These are phyloP conservation scores for Funneliformis geosporum DNA, from an alignment of 192 early-diverging fungal genomes.

Conservation along the genomic window DNA sequence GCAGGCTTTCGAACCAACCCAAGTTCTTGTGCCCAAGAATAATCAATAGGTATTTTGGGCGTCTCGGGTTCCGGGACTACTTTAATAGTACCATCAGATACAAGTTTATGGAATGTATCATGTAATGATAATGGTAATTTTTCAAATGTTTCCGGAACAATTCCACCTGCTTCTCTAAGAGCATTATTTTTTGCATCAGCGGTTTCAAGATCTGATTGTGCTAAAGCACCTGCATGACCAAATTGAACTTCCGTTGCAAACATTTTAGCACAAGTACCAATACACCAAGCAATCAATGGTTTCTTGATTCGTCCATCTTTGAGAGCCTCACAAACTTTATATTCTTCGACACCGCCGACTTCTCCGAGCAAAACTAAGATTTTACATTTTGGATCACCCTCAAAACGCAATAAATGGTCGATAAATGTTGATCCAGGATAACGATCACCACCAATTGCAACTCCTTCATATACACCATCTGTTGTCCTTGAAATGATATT, in stretches of 20 bases:
- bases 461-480: slow-evolving; percentile 98
- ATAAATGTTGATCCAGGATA: slow-evolving; percentile 99
- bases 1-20: slow-evolving; percentile 98
- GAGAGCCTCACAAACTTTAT: slow-evolving; percentile 90
- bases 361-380: slow-evolving; percentile 95
- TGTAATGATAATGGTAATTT: slow-evolving; percentile 80
- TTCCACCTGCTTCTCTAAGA: slow-evolving; percentile 80
- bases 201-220: slow-evolving; percentile 94
- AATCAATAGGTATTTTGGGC: slow-evolving; percentile 99
- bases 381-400: slow-evolving; percentile 90
- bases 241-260: slow-evolving; percentile 99
- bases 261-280: slow-evolving; percentile 99
- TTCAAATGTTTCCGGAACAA: slow-evolving; percentile 97
- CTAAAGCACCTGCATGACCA: slow-evolving; percentile 96
- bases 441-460: slow-evolving; percentile 98
- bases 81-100: slow-evolving; percentile 68
- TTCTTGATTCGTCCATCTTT: slow-evolving; percentile 88
- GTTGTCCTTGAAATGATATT: slow-evolving; percentile 97
- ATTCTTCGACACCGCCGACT: slow-evolving; percentile 98
- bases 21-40: slow-evolving; percentile 98
- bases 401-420: slow-evolving; percentile 95
- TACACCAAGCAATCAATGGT: slow-evolving; percentile 99
- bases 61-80: slow-evolving; percentile 83
- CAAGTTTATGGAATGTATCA: slow-evolving; percentile 77
- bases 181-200: slow-evolving; percentile 95